A percentile compares a stretch with the other conserved stretches of the same genome.
These are phyloP conservation scores for Trypanosoma avium DNA, from an alignment of 208 protist genomes.

Conservation along the genomic window DNA sequence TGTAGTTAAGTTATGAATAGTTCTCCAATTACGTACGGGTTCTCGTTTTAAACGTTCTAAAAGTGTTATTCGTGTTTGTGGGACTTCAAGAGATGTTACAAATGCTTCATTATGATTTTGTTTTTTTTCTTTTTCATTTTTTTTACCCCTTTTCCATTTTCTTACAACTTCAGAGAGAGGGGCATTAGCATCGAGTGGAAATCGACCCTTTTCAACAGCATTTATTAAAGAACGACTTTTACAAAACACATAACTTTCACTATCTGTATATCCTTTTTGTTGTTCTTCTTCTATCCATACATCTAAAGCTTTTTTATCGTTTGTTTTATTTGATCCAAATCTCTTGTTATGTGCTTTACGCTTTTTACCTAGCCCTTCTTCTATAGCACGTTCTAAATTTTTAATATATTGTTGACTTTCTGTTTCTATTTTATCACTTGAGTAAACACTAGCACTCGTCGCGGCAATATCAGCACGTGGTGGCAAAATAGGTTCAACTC, in stretches of 20 bases:
- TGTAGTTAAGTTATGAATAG: constrained; percentile 34
- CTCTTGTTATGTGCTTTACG: not conserved
- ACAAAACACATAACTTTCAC: not conserved
- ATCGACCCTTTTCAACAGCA: constrained; percentile 17
- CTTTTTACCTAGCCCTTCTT: not conserved
- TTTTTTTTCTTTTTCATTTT: constrained; percentile 1
- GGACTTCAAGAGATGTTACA: not conserved
- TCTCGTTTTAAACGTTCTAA: constrained; percentile 25
- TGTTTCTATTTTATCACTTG: not conserved
- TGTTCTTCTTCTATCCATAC: constrained; percentile 16
- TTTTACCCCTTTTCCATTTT: not conserved
- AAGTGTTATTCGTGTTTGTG: not conserved
- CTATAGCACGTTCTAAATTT: not conserved
- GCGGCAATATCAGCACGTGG: too few relatives aligned
- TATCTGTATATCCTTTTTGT: not conserved
- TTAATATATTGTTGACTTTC: constrained; percentile 8
- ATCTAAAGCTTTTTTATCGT: constrained; percentile 3
- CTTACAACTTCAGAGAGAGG: constrained; percentile 5
- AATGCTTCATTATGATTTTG: not conserved
- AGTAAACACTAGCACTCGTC: not conserved
- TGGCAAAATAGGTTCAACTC: not conserved
- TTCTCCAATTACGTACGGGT: constrained; percentile 50
- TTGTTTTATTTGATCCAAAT: not conserved
- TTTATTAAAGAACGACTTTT: constrained; percentile 10
- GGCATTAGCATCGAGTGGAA: constrained; percentile 17